phyloP scores from a whole-genome alignment of 257 asterid species.

The Ligustrum vulgare region DNA sequence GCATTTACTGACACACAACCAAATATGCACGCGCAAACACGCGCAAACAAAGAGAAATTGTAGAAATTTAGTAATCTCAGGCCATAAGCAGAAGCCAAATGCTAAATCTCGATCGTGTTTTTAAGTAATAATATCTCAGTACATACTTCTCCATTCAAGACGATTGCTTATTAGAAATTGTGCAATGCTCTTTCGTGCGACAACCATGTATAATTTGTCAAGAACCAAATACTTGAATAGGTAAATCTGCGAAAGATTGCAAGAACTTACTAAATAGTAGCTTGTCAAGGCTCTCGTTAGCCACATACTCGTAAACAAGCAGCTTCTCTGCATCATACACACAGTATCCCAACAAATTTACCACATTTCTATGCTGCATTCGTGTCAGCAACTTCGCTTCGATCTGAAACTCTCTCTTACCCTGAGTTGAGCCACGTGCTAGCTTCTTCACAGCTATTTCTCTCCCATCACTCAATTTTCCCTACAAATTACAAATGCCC shows the following conservation, averaged over 20 bases:
- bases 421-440: constrained; percentile 72
- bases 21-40: background rate
- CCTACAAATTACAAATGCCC: constrained; percentile 40
- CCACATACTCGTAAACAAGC: constrained; percentile 85
- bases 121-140: background rate
- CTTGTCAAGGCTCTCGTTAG: constrained; percentile 90
- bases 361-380: constrained; percentile 92
- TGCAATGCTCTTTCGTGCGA: background rate
- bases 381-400: constrained; percentile 85
- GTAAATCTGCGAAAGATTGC: background rate
- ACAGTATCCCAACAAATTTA: constrained; percentile 86
- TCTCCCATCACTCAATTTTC: constrained; percentile 76
- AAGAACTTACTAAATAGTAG: constrained; percentile 76
- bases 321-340: constrained; percentile 62
- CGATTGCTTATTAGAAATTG: background rate
- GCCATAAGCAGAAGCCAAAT: background rate
- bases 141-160: background rate
- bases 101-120: background rate
- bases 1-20: background rate
- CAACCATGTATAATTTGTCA: background rate
- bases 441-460: constrained; percentile 87
- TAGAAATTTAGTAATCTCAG: background rate
- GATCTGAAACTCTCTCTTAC: constrained; percentile 73
- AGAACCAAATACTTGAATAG: background rate
- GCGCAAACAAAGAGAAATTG: background rate